Evolutionary conservation across 2,329 filamentous ascomycete genomes (phyloP).

Genomic region (Chrysoporthe deuterocubensis): DNA sequence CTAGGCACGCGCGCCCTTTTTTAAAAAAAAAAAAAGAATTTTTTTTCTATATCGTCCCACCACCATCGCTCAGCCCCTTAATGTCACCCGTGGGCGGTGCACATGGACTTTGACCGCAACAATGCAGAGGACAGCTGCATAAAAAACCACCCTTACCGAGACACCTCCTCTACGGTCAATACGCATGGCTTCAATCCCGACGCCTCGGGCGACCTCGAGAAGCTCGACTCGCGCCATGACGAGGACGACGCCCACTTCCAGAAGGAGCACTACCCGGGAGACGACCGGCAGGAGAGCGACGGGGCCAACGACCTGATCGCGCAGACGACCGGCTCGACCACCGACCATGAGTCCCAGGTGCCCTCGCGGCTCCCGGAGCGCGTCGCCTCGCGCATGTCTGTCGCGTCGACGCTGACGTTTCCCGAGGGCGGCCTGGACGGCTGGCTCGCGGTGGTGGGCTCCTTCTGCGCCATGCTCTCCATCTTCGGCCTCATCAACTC

Average conservation of each 20-base stretch:
- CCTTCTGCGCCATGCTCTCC: conserved; percentile 72
- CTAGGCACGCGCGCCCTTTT: neutral
- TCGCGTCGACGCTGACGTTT: conserved; percentile 49
- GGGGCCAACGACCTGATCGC: conserved; percentile 13
- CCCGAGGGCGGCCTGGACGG: conserved; percentile 75
- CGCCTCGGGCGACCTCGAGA: conserved; percentile 26
- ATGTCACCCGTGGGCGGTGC: conserved; percentile 15
- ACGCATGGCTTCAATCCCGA: conserved; percentile 23
- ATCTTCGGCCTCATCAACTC: conserved; percentile 75
- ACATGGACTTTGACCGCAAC: conserved; percentile 37
- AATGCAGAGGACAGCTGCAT: conserved; percentile 47
- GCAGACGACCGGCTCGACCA: conserved; percentile 14
- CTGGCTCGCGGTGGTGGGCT: conserved; percentile 79
- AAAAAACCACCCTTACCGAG: conserved; percentile 38
- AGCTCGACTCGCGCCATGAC: conserved; percentile 26
- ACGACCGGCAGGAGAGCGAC: conserved; percentile 1
- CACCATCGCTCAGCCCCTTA: neutral
- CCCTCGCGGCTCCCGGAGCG: conserved; percentile 23
- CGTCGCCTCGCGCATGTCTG: conserved; percentile 27
- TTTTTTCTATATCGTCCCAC: neutral
- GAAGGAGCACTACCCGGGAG: conserved; percentile 13
- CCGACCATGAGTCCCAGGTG: conserved; percentile 5
- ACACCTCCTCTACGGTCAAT: conserved; percentile 17
- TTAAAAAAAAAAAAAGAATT: too few species aligned
- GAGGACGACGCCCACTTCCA: conserved; percentile 22